Base-by-base conservation (phyloP, 2,329 filamentous ascomycete genomes). In the Botryotinia calthae region DNA sequence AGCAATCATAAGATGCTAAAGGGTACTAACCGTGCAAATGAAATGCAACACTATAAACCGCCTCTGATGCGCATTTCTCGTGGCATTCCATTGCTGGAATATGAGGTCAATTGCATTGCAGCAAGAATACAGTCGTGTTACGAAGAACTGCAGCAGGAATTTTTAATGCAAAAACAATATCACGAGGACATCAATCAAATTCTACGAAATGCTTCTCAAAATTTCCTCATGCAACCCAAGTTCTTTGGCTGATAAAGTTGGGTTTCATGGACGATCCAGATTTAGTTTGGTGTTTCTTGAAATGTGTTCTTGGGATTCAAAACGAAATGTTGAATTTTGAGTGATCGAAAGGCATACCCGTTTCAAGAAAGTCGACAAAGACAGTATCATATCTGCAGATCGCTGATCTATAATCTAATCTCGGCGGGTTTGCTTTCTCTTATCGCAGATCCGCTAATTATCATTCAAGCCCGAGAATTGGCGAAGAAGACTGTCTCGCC, bases 61-160 rank as follows among this genome's bases (percentile, higher is more conserved):
- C 70, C 28, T 68, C 63, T 40, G 54, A 54, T 44, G 31, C 56
- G 37, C 59, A 61, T 72, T 31, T 72, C 70, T 72, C 70, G 63
- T 72, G 70, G 70, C 70, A 72, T 72, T 31, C 48, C 44, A 58
- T 68, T 68, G 63, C 51, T 72, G 70, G 63, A 68, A 59, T 40
- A 44, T 58, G 44, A 59, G 70, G 54, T 4, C 42, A 68, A 72
- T 68, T 68, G 68, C 56, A 72, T 72, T 62, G 63, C 54, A 48
- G 44, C 22, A 48, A 46, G 65, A 68, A 42, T 31, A 56, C 37
- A 64, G 63, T 48, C 34, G 70, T 68, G 70, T 72, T 68, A 72
- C 70, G 37, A 44, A 51, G 58, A 67, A 61, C 63, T 51, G 61
- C 70, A 68, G 70, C 34, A 72, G 63, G 70, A 61, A 68, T 18